These are phyloP conservation scores for Coniferiporia sulphurascens DNA, from an alignment of 1,284 basidiomycete genomes.

Conservation along the genomic window DNA sequence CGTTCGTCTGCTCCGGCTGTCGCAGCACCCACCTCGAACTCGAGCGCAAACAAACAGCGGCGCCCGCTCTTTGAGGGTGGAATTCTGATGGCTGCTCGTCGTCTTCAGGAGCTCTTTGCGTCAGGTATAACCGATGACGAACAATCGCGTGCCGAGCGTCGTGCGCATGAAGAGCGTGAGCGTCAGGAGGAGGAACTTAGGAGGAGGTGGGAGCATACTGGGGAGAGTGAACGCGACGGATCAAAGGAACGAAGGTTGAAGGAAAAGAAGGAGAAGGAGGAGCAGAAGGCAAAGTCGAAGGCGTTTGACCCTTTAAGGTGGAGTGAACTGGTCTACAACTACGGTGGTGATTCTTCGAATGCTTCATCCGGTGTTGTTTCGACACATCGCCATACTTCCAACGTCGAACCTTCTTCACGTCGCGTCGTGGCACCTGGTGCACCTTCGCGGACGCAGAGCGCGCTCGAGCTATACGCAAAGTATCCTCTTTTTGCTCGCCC, in stretches of 20 bases:
- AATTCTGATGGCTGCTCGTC: conserved; percentile 49
- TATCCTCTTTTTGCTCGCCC: conserved; percentile 12
- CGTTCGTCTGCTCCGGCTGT: conserved; percentile 6
- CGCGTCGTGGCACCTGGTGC: background rate
- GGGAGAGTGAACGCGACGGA: background rate
- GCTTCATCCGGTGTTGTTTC: background rate
- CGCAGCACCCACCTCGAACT: conserved; percentile 16
- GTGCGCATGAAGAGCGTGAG: background rate
- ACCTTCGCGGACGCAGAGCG: conserved; percentile 10
- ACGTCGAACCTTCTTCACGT: background rate
- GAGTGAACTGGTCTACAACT: background rate
- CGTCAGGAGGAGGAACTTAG: background rate
- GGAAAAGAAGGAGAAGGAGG: conserved; percentile 2
- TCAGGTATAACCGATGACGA: background rate
- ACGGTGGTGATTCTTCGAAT: background rate
- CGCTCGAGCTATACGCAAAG: conserved; percentile 15
- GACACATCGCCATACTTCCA: conserved; percentile 8
- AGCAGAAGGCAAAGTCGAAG: background rate
- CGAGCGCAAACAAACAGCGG: background rate
- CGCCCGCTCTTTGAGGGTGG: background rate
- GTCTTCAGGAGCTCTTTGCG: conserved; percentile 31
- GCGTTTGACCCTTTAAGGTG: background rate
- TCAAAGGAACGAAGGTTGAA: background rate
- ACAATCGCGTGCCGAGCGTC: background rate
- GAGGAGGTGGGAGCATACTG: background rate